Base-by-base conservation (phyloP, 1,284 basidiomycete genomes). In the Ustilago xerochloae region DNA sequence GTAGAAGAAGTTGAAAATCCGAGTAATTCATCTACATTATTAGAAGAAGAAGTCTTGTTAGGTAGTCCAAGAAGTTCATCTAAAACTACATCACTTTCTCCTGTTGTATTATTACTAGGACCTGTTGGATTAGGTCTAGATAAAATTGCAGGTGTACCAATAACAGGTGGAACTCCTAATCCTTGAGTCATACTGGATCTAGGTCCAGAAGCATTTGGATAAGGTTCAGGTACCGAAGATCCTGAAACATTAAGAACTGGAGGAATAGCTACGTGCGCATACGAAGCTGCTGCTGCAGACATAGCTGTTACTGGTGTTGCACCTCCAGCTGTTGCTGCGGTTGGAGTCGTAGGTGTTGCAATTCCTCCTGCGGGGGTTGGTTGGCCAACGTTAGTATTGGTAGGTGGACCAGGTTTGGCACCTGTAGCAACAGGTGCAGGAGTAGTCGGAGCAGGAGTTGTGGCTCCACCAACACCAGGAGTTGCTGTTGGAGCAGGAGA, bases 141-240 rank as follows among this genome's bases (percentile, higher is more conserved):
- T 4, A 83, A 65, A n/a, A 83, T 79, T 20, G 80, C 79, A 24
- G 82, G 82, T 6, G 81, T 83, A 6, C 76, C 76, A 6, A 78
- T 62, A 4, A 81, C 75, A 9, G 81, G 76, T 7, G 72, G 41
- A 2, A 76, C 72, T n/a, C 81, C 82, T 6, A 83, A 55, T 0
- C 82, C 82, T 39, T 81, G 79, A 12, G 64, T 78, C 32, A 84
- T 65, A 6, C 71, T 76, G 2, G 81, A 69, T 2, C 81, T 65
- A 7, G 82, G 78, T 0, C 82, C 81, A 16, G 66, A 38, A 0
- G 61, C 33, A 33, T 77, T 82, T 7, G 82, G 82, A 49, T 64
- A 83, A 0, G 80, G 65, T 51, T 84, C 79, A 0, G 81, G 81
- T 10, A 60, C 60, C 2, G 29, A 61, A 7, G 29, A 56, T 0